phyloP scores from a whole-genome alignment of 2,329 filamentous ascomycete genomes.

The Colletotrichum lini region DNA sequence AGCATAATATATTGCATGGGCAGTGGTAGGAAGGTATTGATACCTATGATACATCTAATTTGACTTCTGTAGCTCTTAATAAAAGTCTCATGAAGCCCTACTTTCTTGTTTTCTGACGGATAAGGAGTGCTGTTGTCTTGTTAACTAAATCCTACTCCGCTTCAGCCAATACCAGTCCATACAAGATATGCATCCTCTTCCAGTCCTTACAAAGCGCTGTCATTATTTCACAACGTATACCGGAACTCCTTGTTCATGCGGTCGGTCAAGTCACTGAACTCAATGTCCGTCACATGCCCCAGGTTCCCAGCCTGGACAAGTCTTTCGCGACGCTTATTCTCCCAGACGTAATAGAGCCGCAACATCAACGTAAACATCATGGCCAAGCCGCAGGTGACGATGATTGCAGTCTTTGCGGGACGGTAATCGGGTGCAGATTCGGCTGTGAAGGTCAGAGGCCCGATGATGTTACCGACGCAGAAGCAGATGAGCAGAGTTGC shows the following conservation, averaged over 20 bases:
- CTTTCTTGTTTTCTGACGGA: too few relatives aligned
- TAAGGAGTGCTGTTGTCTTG: too few relatives aligned
- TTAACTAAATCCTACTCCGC: too few relatives aligned
- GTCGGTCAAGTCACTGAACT: slow-evolving; percentile 76
- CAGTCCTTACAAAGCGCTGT: too few relatives aligned
- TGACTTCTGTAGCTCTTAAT: too few relatives aligned
- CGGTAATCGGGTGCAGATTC: slow-evolving; percentile 71
- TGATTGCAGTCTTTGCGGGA: slow-evolving; percentile 68
- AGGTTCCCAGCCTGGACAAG: slow-evolving; percentile 65
- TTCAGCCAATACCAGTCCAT: too few relatives aligned
- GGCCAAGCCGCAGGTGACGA: slow-evolving; percentile 64
- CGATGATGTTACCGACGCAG: slow-evolving; percentile 74
- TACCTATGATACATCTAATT: too few relatives aligned
- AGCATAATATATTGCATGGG: too few relatives aligned
- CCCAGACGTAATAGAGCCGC: slow-evolving; percentile 32
- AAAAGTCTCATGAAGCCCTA: too few relatives aligned
- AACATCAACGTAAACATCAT: slow-evolving; percentile 27
- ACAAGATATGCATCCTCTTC: too few relatives aligned
- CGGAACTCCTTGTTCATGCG: slow-evolving; percentile 76
- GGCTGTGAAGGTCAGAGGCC: slow-evolving; percentile 73
- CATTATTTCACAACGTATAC: slow-evolving; percentile 11
- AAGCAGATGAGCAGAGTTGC: slow-evolving; percentile 48
- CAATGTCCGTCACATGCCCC: slow-evolving; percentile 61
- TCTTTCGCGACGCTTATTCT: slow-evolving; percentile 40
- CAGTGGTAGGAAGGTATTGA: too few relatives aligned